Percentiles rank a stretch among this genome's conserved stretches.
Evolutionary conservation across 139 green algal species (phyloP).

Genomic region (Picochlorum costavermella): DNA sequence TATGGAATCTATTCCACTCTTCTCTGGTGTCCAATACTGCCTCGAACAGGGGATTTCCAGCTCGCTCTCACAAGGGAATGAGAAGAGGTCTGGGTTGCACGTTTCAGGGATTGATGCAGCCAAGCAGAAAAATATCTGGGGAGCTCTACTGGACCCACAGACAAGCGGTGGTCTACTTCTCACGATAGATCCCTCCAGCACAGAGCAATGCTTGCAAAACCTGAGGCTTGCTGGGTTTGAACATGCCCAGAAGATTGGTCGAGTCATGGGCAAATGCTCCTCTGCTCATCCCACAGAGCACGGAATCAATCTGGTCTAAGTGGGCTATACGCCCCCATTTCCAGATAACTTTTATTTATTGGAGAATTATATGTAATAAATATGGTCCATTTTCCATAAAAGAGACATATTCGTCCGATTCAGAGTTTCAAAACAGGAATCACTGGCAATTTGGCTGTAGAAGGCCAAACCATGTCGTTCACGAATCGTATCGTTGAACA

Average conservation of each 20-base stretch:
- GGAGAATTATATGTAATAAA: no score
- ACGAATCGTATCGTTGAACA: no score
- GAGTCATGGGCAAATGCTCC: slow-evolving; percentile 8
- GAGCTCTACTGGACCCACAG: slow-evolving; percentile 74
- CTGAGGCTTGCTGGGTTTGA: slow-evolving; percentile 42
- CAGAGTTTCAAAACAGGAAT: no score
- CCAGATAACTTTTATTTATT: no score
- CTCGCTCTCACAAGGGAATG: slow-evolving; percentile 58
- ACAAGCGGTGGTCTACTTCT: slow-evolving; percentile 63
- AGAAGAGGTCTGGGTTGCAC: not conserved
- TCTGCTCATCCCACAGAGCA: no score
- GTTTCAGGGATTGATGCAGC: not conserved
- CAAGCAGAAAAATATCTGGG: slow-evolving; percentile 14
- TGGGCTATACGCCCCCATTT: no score
- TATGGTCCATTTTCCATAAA: no score
- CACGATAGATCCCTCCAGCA: slow-evolving; percentile 33
- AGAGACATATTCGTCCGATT: no score
- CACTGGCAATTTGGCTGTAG: no score
- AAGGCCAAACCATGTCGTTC: no score
- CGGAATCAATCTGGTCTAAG: no score
- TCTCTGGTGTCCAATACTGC: slow-evolving; percentile 47
- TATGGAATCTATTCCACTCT: slow-evolving; percentile 39
- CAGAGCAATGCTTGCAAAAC: slow-evolving; percentile 31
- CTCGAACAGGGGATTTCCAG: slow-evolving; percentile 35
- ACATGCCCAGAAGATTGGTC: slow-evolving; percentile 40